These are phyloP conservation scores for Globisporangium mamillatum DNA, from an alignment of 352 stramenopile genomes.

Conservation along the genomic window DNA sequence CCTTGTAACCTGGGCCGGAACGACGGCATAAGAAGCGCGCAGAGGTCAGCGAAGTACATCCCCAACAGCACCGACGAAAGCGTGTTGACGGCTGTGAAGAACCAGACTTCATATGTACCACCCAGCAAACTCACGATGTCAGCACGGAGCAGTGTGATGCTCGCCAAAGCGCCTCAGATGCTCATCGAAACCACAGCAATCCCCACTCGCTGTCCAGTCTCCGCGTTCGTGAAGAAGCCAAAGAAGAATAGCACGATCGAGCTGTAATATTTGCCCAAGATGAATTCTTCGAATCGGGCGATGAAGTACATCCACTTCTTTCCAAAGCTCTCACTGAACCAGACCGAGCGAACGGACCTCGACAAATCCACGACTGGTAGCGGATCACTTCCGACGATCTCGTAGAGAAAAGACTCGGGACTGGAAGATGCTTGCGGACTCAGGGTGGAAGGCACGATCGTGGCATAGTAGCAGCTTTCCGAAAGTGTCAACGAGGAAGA, in stretches of 20 bases:
- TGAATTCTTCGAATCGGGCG: not conserved
- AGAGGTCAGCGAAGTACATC: constrained; percentile 15
- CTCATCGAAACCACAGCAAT: constrained; percentile 2
- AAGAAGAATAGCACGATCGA: constrained; percentile 8
- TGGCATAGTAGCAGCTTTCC: not conserved
- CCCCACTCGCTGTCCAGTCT: not conserved
- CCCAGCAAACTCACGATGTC: constrained; percentile 23
- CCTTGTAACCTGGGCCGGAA: constrained; percentile 20
- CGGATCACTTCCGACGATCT: constrained; percentile 14
- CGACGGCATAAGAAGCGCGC: constrained; percentile 7
- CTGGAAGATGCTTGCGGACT: not conserved
- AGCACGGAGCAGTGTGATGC: constrained; percentile 19
- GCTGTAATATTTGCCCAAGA: not conserved
- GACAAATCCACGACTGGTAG: constrained; percentile 15
- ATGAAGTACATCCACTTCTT: constrained; percentile 1
- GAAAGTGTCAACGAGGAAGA: not conserved
- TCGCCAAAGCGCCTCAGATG: constrained; percentile 1
- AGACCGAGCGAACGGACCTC: constrained; percentile 14
- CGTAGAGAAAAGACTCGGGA: constrained; percentile 13
- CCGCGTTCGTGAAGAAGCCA: not conserved
- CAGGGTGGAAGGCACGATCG: not conserved
- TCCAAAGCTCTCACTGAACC: not conserved
- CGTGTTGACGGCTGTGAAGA: constrained; percentile 24
- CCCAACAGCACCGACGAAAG: constrained; percentile 12
- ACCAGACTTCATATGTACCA: constrained; percentile 32